Base-by-base conservation (phyloP, 371 early-diverging fungal species). In the Apophysomyces sp. region DNA sequence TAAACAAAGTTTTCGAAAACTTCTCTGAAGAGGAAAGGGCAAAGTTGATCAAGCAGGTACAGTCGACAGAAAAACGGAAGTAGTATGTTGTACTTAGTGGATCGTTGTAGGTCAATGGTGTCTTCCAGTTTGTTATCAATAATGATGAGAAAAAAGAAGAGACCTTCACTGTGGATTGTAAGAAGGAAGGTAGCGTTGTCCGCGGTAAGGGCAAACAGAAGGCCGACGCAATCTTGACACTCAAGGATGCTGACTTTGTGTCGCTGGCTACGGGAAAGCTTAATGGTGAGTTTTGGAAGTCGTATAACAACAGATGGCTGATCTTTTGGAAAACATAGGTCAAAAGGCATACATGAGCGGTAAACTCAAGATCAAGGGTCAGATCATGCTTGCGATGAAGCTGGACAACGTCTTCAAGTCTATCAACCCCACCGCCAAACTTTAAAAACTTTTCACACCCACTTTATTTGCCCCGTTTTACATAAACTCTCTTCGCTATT, bases 281-380 rank as follows among this genome's bases (percentile, higher is more conserved):
- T 44, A 96, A 88, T 60, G 86, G 83, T 89, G 66, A 60, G 72
- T 41, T 21, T 28, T 26, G 1, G n/a, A 6, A 21, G n/a, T 3
- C 8, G n/a, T 9, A 21, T 44, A 9, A 4, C 21, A 21, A 9
- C 21, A 21, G 49, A 21, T 4, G 24, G 49, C 18, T 44, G 21
- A 44, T 16, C 15, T 1, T 39, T 36, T 16, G 49, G 49, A 4
- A 21, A 21, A 21, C 16, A 52, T 59, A 75, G 78, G 80, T 59
- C 81, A 80, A 75, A 80, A 78, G 72, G 94, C 93, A 18, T 95
- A 92, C 72, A 93, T 93, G 90, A 69, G 77, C n/a, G 94, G 95
- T 61, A 94, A 89, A 76, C 85, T 95, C 68, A 81, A 82, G 71
- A 74, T 93, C 69, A 93, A 94, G 85, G 97, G 97, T 55, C 86